Evolutionary conservation across 768 basidiomycete species (phyloP).

Genomic region (Termitomyces sp.): DNA sequence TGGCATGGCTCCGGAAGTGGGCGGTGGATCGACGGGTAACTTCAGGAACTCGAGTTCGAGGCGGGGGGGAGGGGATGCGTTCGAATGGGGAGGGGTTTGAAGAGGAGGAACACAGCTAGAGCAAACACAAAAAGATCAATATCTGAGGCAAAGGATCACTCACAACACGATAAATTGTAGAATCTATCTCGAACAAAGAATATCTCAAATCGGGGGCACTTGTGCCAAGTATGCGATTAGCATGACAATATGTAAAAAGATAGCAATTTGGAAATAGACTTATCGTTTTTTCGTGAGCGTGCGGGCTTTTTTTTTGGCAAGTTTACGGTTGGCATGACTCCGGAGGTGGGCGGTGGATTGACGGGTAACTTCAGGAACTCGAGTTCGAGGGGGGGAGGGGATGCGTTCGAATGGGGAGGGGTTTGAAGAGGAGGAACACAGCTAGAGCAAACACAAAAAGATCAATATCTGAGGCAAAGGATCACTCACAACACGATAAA

Average conservation of each 20-base stretch:
- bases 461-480: not conserved
- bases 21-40: not conserved
- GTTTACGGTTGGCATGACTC: too few species aligned
- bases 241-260: not conserved
- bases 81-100: not conserved
- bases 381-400: not conserved
- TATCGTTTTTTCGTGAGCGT: too few species aligned
- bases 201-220: not conserved
- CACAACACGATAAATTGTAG: not conserved
- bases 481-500: not conserved
- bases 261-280: too few species aligned
- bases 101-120: not conserved
- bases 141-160: not conserved
- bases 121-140: not conserved
- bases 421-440: not conserved
- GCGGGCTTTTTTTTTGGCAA: too few species aligned
- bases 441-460: not conserved
- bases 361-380: not conserved
- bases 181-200: not conserved
- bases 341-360: not conserved
- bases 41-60: not conserved
- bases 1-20: too few species aligned
- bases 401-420: not conserved
- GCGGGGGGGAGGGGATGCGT: not conserved
- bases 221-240: too few species aligned